Percentiles rank a stretch among this genome's conserved stretches.
Conservation (phyloP, 768 basidiomycete species). For the Tulasnella sp. region DNA sequence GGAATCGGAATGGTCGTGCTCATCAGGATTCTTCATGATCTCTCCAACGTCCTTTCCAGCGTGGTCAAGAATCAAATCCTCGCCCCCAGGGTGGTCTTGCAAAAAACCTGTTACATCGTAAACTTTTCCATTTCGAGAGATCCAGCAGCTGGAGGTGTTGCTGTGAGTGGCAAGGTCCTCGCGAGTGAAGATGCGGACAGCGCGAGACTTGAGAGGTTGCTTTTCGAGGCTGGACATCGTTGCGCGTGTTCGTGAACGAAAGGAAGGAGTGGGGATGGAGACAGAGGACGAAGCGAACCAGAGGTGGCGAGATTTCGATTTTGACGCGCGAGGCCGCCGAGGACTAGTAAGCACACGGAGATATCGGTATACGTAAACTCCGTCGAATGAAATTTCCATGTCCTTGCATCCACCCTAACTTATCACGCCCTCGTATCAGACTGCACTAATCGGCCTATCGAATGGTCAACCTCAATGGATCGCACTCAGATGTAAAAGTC, state of each 20-base stretch:
- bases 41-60: constrained; percentile 79
- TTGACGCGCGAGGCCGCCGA: background rate
- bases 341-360: background rate
- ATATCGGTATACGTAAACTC: background rate
- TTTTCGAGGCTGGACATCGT: constrained; percentile 18
- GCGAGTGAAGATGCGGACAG: constrained; percentile 51
- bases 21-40: constrained; percentile 72
- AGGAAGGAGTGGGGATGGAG: background rate
- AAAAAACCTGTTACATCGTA: constrained; percentile 87
- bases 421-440: background rate
- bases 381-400: constrained; percentile 14
- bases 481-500: constrained; percentile 48
- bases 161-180: constrained; percentile 71
- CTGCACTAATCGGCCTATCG: background rate
- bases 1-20: constrained; percentile 85
- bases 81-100: constrained; percentile 89
- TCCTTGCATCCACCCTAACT: background rate
- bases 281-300: background rate
- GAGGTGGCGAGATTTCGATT: constrained; percentile 4
- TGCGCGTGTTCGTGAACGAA: background rate
- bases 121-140: constrained; percentile 73
- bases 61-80: constrained; percentile 77
- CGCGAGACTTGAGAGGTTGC: background rate
- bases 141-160: constrained; percentile 66
- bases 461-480: constrained; percentile 20